Conservation (phyloP, 306 rosid species). For the Quercus glauca region DNA sequence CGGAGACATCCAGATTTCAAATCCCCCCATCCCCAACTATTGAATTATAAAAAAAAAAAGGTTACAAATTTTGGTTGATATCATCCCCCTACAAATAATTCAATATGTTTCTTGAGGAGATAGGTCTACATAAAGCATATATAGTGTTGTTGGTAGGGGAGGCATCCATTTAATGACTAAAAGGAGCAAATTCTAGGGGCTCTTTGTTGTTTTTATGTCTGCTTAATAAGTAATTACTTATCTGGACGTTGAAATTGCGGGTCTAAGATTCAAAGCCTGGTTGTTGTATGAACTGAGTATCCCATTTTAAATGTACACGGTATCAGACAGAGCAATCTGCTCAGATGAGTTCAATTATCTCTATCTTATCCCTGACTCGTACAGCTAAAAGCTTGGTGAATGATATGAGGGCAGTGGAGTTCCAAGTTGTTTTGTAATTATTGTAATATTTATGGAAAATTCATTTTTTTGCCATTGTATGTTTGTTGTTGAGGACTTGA, state of each 20-base stretch:
- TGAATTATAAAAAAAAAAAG: background rate
- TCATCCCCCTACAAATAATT: background rate
- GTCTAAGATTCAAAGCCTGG: background rate
- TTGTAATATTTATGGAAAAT: background rate
- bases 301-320: background rate
- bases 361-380: background rate
- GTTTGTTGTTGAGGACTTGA: background rate
- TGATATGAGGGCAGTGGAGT: background rate
- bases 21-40: no score
- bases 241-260: background rate
- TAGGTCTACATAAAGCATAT: background rate
- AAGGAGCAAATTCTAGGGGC: background rate
- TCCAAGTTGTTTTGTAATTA: background rate
- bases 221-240: background rate
- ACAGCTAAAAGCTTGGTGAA: background rate
- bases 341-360: background rate
- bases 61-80: background rate
- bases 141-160: constrained; percentile 1
- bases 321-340: background rate
- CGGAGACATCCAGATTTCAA: no score
- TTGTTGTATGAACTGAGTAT: background rate
- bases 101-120: background rate
- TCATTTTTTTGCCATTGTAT: background rate
- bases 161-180: background rate
- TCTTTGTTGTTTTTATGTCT: background rate